Evolutionary conservation across 768 basidiomycete genomes (phyloP).

Genomic region (Baorangia bicolor): DNA sequence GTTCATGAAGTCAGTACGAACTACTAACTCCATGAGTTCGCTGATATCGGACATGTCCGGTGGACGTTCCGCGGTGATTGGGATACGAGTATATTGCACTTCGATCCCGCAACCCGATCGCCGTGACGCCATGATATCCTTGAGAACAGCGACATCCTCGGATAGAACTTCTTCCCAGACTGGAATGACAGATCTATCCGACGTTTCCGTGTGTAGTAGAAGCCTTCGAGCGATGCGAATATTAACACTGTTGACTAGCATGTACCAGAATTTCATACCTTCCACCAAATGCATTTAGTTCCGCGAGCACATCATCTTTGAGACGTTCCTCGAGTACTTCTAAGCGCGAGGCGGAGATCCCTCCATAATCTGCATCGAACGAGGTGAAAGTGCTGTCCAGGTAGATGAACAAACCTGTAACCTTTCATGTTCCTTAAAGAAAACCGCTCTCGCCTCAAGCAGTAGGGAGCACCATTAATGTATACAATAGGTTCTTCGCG

Average conservation of each 20-base stretch:
- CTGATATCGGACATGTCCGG: slow-evolving; percentile 73
- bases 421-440: slow-evolving; percentile 95
- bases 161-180: slow-evolving; percentile 89
- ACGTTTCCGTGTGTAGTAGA: slow-evolving; percentile 85
- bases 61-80: slow-evolving; percentile 87
- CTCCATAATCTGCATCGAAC: slow-evolving; percentile 75
- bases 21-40: slow-evolving; percentile 76
- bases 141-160: slow-evolving; percentile 73
- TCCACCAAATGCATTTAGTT: slow-evolving; percentile 81
- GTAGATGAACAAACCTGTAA: slow-evolving; percentile 24
- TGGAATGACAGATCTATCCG: slow-evolving; percentile 86
- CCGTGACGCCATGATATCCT: slow-evolving; percentile 80
- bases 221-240: slow-evolving; percentile 44
- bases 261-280: slow-evolving; percentile 44
- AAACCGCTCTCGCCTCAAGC: slow-evolving; percentile 79
- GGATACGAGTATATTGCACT: slow-evolving; percentile 80
- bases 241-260: not conserved
- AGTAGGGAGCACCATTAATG: slow-evolving; percentile 91
- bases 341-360: slow-evolving; percentile 86
- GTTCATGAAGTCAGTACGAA: slow-evolving; percentile 61
- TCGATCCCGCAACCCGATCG: slow-evolving; percentile 47
- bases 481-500: slow-evolving; percentile 91
- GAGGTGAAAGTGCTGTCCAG: not conserved
- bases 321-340: slow-evolving; percentile 91
- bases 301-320: slow-evolving; percentile 81